Evolutionary conservation across 2,329 filamentous ascomycete genomes (phyloP).

Genomic region (Paramyrothecium sp.): DNA sequence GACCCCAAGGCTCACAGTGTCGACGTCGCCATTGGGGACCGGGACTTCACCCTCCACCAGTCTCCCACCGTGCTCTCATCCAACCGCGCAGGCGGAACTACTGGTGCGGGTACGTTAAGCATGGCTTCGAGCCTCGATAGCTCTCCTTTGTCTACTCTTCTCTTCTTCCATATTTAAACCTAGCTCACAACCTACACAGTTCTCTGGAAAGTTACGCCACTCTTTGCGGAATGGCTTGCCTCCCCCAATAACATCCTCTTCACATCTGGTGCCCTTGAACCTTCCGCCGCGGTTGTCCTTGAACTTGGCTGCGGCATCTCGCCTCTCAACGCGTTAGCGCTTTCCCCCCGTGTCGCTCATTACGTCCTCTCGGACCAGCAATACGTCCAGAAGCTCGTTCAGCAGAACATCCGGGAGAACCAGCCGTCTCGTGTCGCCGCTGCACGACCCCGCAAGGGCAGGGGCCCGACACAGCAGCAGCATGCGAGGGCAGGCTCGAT

Average conservation of each 20-base stretch:
- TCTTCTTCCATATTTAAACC: slow-evolving; percentile 4
- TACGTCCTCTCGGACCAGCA: slow-evolving; percentile 86
- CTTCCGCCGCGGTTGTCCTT: slow-evolving; percentile 57
- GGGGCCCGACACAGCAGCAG: slow-evolving; percentile 13
- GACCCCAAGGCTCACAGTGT: slow-evolving; percentile 66
- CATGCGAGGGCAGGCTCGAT: slow-evolving; percentile 37
- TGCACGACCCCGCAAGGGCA: slow-evolving; percentile 5
- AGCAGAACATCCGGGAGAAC: slow-evolving; percentile 72
- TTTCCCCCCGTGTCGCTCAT: slow-evolving; percentile 58
- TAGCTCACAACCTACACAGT: slow-evolving; percentile 45
- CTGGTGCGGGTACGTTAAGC: slow-evolving; percentile 44
- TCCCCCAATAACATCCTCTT: slow-evolving; percentile 63
- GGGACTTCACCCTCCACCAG: slow-evolving; percentile 76
- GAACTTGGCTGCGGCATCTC: slow-evolving; percentile 91
- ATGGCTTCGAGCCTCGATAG: not conserved
- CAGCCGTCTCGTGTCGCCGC: slow-evolving; percentile 10
- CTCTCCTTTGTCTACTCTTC: not conserved
- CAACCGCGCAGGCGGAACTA: slow-evolving; percentile 61
- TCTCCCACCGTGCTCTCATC: slow-evolving; percentile 81
- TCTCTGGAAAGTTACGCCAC: slow-evolving; percentile 86
- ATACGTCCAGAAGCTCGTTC: slow-evolving; percentile 77
- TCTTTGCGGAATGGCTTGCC: slow-evolving; percentile 78
- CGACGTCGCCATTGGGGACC: slow-evolving; percentile 65
- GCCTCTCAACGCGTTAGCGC: slow-evolving; percentile 69
- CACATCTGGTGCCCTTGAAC: slow-evolving; percentile 41